Evolutionary conservation across 192 early-diverging fungal genomes (phyloP), one percentile per base, ranked within the genome.

Genomic region (Haplosporangium gracile): DNA sequence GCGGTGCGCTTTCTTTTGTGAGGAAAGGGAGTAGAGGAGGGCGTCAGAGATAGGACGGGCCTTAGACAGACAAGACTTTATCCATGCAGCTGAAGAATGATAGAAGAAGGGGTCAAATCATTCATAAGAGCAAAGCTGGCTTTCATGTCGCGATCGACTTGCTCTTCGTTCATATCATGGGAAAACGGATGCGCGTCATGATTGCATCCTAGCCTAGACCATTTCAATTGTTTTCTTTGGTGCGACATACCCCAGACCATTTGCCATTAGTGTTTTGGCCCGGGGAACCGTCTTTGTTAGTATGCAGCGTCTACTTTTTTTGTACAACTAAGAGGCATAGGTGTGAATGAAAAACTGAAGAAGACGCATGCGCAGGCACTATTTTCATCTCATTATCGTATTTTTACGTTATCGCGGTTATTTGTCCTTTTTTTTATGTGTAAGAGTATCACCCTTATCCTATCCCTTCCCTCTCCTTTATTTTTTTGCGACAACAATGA

Each of bases 401-500:
- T n/a, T 26, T 26, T 57, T 57, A 57, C 24, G 8, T 57, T 57
- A 2, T 57, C 55, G 55, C 55, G 1, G 6, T 26, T 57, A 4
- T 57, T 0, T 26, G 7, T 57, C 8, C 55, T 10, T 60, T n/a
- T 1, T 10, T 0, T 60, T 60, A 5, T 18, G 11, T 60, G 49
- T 60, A 26, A 6, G 22, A n/a, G 55, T 26, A 60, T 60, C n/a
- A 5, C 49, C 16, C 1, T 60, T 60, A 45, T 43, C 42, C 42
- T 43, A 6, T 43, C 42, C 9, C 60, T 63, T 63, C 22, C 29
- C n/a, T 24, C 18, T 63, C 1, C 7, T 63, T 24, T 63, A 22
- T 24, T 70, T 70, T 42, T 70, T 34, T 70, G 69, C 57, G 57
- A 63, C 60, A 65, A 57, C 60, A 65, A 57, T 26, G 24, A 57